Evolutionary conservation across 2,329 filamentous ascomycete species (phyloP).

Genomic region (Claviceps capensis): DNA sequence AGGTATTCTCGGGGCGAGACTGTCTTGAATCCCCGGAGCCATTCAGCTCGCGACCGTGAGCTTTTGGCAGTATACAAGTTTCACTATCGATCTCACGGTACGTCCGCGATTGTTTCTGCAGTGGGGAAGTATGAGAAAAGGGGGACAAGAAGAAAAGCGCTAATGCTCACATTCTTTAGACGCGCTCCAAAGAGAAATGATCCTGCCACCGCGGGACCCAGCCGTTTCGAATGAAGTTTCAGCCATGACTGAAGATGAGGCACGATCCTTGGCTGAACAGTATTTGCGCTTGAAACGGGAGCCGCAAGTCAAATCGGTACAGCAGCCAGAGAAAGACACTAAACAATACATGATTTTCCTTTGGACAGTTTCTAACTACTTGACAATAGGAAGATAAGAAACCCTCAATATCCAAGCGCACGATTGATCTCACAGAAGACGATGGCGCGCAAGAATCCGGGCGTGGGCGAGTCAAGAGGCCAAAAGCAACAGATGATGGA

Average conservation of each 20-base stretch:
- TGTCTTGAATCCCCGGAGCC: too few relatives aligned
- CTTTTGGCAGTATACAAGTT: conserved; percentile 7
- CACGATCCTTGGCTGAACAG: conserved; percentile 11
- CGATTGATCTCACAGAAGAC: conserved; percentile 7
- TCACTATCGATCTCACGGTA: conserved; percentile 12
- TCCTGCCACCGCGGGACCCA: conserved; percentile 7
- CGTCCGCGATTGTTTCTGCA: background rate
- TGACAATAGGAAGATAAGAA: background rate
- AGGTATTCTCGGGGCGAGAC: background rate
- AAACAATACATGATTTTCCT: background rate
- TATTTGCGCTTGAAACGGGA: conserved; percentile 7
- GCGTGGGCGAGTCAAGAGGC: background rate
- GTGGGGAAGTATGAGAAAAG: background rate
- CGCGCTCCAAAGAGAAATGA: conserved; percentile 10
- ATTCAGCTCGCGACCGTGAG: background rate
- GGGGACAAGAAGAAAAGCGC: background rate
- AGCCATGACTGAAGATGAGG: conserved; percentile 7
- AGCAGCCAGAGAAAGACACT: background rate
- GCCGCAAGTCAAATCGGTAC: background rate
- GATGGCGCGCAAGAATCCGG: background rate
- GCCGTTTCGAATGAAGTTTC: conserved; percentile 2
- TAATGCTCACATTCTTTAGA: conserved; percentile 5
- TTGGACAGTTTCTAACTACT: background rate
- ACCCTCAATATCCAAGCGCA: background rate
- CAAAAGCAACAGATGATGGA: background rate